Conservation (phyloP, 1,284 basidiomycete genomes). For the Bondarzewia mesenterica region DNA sequence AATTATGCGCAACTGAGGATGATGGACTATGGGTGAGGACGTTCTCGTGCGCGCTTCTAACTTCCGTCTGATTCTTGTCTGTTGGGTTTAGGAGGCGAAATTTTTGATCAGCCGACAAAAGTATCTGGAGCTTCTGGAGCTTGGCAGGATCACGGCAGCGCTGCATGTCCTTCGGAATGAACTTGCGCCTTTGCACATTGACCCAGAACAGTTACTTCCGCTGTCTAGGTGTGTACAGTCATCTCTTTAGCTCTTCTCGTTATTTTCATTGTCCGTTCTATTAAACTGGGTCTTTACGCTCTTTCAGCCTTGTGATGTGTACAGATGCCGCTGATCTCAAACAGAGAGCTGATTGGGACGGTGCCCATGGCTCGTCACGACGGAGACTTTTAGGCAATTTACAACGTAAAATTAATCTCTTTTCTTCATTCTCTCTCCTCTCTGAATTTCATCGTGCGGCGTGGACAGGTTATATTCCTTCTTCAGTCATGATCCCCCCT, state of each 20-base stretch:
- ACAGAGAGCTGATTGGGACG: slow-evolving; percentile 83
- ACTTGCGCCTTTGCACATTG: slow-evolving; percentile 71
- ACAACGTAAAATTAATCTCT: slow-evolving; percentile 52
- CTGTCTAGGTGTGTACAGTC: slow-evolving; percentile 63
- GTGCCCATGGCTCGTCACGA: slow-evolving; percentile 75
- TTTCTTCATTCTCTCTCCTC: slow-evolving; percentile 8
- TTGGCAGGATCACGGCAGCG: slow-evolving; percentile 74
- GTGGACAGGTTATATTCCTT: slow-evolving; percentile 72
- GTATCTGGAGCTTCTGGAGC: slow-evolving; percentile 91
- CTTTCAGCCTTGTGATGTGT: slow-evolving; percentile 82
- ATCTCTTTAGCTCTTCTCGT: background rate
- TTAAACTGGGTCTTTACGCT: too few species aligned
- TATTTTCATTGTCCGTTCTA: background rate
- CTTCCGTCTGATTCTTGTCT: slow-evolving; percentile 14
- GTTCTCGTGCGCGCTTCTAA: slow-evolving; percentile 2
- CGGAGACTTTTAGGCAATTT: slow-evolving; percentile 69
- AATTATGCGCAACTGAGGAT: slow-evolving; percentile 59
- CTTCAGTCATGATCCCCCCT: slow-evolving; percentile 88
- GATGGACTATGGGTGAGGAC: slow-evolving; percentile 55
- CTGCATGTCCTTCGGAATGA: slow-evolving; percentile 83
- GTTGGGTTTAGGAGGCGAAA: slow-evolving; percentile 53
- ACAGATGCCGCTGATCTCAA: slow-evolving; percentile 78
- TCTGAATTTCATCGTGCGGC: slow-evolving; percentile 2
- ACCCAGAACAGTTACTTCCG: slow-evolving; percentile 73
- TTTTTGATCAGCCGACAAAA: slow-evolving; percentile 93